Conservation (phyloP, 345 rosid species). For the Pseudoturritis turrita region DNA sequence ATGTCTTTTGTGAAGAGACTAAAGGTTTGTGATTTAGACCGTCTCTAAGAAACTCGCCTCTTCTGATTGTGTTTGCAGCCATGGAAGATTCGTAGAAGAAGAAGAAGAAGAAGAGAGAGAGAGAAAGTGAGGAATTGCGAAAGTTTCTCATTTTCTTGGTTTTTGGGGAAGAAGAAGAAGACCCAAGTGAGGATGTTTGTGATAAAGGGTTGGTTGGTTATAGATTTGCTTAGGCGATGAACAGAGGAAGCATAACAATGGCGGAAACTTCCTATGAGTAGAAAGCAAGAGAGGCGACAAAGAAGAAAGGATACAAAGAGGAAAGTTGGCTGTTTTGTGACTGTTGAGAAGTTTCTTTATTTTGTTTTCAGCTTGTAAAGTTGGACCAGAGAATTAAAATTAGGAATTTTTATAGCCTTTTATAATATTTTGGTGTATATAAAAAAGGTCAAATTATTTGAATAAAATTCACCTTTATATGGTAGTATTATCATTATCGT, state of each 20-base stretch:
- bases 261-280: constrained; percentile 8
- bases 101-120: constrained; percentile 7
- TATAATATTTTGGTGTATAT: background rate
- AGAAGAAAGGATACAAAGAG: constrained; percentile 11
- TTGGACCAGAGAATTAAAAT: constrained; percentile 19
- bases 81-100: constrained; percentile 7
- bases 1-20: constrained; percentile 19
- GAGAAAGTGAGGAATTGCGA: background rate
- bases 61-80: constrained; percentile 21
- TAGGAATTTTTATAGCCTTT: background rate
- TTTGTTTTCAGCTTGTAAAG: constrained; percentile 7
- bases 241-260: constrained; percentile 16
- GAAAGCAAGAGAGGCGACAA: constrained; percentile 16
- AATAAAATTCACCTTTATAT: background rate
- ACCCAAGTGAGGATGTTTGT: constrained; percentile 7
- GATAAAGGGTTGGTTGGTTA: background rate
- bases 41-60: constrained; percentile 26
- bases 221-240: background rate
- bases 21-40: constrained; percentile 16
- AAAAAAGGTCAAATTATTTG: constrained; percentile 9
- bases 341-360: constrained; percentile 14
- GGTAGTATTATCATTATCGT: constrained; percentile 3
- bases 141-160: constrained; percentile 11
- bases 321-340: constrained; percentile 15
- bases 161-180: background rate